A percentile compares a stretch with the other conserved stretches of the same genome.
These are phyloP conservation scores for Parascedosporium putredinis DNA, from an alignment of 2,329 filamentous ascomycete species.

Conservation along the genomic window DNA sequence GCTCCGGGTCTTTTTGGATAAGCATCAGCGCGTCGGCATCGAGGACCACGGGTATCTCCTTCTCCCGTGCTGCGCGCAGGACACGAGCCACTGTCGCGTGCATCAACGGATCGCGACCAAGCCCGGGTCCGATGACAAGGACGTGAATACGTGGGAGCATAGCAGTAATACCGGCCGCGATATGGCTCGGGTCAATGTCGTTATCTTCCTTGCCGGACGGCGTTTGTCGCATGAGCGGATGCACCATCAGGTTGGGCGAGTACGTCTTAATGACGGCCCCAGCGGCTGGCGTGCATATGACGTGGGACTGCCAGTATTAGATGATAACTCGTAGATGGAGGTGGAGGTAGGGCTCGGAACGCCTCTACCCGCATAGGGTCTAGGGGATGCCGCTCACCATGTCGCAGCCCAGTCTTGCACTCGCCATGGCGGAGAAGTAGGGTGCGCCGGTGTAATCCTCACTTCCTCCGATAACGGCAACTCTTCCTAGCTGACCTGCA, in stretches of 20 bases:
- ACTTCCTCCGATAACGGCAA: conserved; percentile 90
- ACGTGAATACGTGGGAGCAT: conserved; percentile 85
- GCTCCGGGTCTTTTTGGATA: conserved; percentile 57
- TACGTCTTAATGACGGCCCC: conserved; percentile 91
- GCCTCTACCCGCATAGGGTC: too few relatives aligned
- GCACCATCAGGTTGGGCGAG: conserved; percentile 96
- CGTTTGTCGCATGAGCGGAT: conserved; percentile 83
- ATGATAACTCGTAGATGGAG: too few relatives aligned
- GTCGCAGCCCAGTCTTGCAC: conserved; percentile 78
- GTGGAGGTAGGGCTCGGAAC: too few relatives aligned
- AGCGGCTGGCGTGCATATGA: conserved; percentile 88
- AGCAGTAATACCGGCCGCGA: conserved; percentile 60
- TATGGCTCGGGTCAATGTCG: conserved; percentile 46
- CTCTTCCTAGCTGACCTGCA: conserved; percentile 76
- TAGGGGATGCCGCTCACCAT: conserved; percentile 48
- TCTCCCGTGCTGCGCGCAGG: conserved; percentile 64
- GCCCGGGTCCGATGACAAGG: conserved; percentile 82
- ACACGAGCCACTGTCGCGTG: conserved; percentile 74
- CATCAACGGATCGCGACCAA: conserved; percentile 84
- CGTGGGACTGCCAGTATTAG: conserved; percentile 54
- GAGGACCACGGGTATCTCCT: conserved; percentile 68
- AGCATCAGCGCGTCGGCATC: conserved; percentile 84
- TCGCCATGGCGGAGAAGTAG: conserved; percentile 97
- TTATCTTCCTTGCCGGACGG: conserved; percentile 15
- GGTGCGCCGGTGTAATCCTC: conserved; percentile 95